A percentile compares a stretch with the other conserved stretches of the same genome.
Evolutionary conservation across 2,329 filamentous ascomycete genomes (phyloP).

Genomic region (Calonectria leucothoes): DNA sequence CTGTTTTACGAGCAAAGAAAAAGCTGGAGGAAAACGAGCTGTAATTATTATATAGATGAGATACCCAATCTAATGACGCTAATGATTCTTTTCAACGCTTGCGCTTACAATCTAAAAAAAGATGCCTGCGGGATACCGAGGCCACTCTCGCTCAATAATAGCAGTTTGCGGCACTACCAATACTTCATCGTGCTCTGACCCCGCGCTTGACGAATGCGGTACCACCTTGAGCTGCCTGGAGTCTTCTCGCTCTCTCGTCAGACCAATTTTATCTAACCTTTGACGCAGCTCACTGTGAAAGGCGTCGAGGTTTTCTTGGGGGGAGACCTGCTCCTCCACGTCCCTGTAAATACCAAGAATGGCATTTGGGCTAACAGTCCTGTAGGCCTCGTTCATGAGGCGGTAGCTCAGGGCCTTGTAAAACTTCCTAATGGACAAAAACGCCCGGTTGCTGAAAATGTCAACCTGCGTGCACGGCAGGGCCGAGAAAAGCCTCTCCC

Average conservation of each 20-base stretch:
- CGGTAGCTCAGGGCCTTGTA: neutral
- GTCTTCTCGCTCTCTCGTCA: neutral
- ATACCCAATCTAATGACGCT: constrained; percentile 30
- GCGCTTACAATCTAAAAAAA: neutral
- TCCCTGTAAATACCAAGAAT: neutral
- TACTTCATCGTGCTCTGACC: neutral
- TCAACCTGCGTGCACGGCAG: neutral
- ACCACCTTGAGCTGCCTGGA: neutral
- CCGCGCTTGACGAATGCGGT: neutral
- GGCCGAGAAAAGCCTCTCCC: neutral
- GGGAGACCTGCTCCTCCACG: neutral
- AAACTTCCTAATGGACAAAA: neutral
- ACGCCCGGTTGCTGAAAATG: neutral
- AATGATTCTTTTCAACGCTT: constrained; percentile 18
- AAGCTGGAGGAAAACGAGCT: constrained; percentile 36
- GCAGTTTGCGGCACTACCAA: neutral
- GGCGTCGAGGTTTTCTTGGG: neutral
- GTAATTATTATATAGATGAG: constrained; percentile 29
- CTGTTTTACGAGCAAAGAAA: constrained; percentile 44
- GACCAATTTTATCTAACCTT: neutral
- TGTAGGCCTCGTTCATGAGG: neutral
- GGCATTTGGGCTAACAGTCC: neutral
- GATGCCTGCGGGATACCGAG: neutral
- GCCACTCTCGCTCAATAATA: neutral
- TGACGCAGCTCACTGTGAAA: neutral